Evolutionary conservation across 1,139 yeast species (phyloP).

Genomic region (Eremothecium cymbalariae): DNA sequence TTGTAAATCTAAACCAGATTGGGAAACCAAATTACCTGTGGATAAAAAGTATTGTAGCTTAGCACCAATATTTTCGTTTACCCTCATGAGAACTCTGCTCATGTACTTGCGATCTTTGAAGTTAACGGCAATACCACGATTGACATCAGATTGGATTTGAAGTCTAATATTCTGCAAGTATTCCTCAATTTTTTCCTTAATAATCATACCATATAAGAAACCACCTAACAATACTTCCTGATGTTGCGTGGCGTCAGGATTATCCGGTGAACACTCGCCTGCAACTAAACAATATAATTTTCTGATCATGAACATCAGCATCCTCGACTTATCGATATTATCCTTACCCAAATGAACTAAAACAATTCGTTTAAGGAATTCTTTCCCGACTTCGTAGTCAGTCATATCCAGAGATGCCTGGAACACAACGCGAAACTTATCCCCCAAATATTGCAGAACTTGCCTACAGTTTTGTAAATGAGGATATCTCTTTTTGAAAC

Average conservation of each 20-base stretch:
- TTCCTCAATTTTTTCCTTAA: conserved; percentile 94
- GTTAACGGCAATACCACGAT: conserved; percentile 74
- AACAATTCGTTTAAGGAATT: conserved; percentile 74
- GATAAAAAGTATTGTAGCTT: conserved; percentile 89
- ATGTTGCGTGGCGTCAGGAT: conserved; percentile 99
- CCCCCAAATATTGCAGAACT: conserved; percentile 88
- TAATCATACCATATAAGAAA: conserved; percentile 90
- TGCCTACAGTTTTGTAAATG: conserved; percentile 73
- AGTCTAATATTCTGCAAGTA: conserved; percentile 64
- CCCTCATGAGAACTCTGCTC: conserved; percentile 66
- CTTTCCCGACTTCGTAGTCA: conserved; percentile 85
- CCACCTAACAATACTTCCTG: conserved; percentile 96
- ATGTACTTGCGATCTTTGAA: conserved; percentile 80
- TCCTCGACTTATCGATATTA: conserved; percentile 73
- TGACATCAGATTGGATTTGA: conserved; percentile 73
- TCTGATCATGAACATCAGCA: conserved; percentile 89
- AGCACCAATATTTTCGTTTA: conserved; percentile 90
- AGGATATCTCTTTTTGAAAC: conserved; percentile 63
- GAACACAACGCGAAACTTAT: conserved; percentile 88
- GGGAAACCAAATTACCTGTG: conserved; percentile 94
- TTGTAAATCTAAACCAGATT: conserved; percentile 94
- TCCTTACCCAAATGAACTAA: conserved; percentile 64
- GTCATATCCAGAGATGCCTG: conserved; percentile 82
- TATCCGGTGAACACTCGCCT: conserved; percentile 94
- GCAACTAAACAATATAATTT: conserved; percentile 91